A percentile compares a stretch with the other conserved stretches of the same genome.
These are phyloP conservation scores for Linnemannia zychae DNA, from an alignment of 192 early-diverging fungal genomes.

Conservation along the genomic window DNA sequence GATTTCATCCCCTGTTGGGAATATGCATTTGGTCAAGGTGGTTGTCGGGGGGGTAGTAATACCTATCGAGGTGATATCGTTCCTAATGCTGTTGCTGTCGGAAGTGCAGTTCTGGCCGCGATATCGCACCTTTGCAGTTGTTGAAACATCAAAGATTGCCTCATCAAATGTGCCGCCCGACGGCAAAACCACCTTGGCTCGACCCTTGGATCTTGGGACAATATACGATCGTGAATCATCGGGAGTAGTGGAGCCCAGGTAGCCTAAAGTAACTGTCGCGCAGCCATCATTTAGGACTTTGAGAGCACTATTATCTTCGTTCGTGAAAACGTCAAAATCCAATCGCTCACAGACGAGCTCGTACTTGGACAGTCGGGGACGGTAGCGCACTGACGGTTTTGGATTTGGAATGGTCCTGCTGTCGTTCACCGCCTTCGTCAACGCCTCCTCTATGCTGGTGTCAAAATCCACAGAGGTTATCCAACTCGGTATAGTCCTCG, in stretches of 20 bases:
- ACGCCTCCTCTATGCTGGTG: background rate
- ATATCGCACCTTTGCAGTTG: too few species aligned
- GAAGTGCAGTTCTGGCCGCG: too few species aligned
- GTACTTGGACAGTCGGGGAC: background rate
- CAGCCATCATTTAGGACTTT: background rate
- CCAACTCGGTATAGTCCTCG: background rate
- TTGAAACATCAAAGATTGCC: too few species aligned
- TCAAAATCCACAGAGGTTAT: background rate
- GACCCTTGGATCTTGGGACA: background rate
- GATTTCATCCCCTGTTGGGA: background rate
- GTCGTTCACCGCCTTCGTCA: background rate
- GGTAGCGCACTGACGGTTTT: background rate
- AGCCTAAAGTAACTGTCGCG: background rate
- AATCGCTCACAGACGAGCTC: slow-evolving; percentile 4
- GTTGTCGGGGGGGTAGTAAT: slow-evolving; percentile 19
- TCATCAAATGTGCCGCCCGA: too few species aligned
- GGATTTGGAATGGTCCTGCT: slow-evolving; percentile 8
- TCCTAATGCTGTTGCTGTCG: too few species aligned
- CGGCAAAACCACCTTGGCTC: slow-evolving; percentile 10
- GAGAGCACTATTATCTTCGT: background rate
- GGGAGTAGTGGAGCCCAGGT: too few species aligned
- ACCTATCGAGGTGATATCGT: too few species aligned
- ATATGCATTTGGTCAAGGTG: slow-evolving; percentile 14
- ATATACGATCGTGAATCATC: background rate
- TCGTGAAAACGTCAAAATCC: background rate